phyloP scores from a whole-genome alignment of 2,329 filamentous ascomycete species.

The Bimuria novae-zelandiae region DNA sequence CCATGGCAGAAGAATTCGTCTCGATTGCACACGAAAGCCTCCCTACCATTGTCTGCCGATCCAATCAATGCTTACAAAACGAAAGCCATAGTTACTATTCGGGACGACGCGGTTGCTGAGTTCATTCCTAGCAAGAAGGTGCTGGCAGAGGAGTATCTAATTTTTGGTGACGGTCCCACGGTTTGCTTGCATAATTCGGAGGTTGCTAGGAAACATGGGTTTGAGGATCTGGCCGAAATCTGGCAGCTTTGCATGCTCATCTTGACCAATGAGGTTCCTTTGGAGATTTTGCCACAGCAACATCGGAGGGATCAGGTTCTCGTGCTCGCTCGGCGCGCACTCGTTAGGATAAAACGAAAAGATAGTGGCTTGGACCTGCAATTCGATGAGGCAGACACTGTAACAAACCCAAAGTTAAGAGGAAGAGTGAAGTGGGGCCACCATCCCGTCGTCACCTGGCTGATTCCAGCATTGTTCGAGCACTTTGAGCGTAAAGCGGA shows the following conservation, averaged over 20 bases:
- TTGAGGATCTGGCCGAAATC: constrained; percentile 73
- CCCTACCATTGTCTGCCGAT: constrained; percentile 41
- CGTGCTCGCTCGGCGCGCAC: constrained; percentile 68
- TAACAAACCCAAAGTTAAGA: constrained; percentile 46
- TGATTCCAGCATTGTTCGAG: constrained; percentile 62
- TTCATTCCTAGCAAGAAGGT: constrained; percentile 78
- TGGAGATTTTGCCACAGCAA: constrained; percentile 64
- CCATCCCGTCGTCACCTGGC: constrained; percentile 61
- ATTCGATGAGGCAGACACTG: constrained; percentile 50
- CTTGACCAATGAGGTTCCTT: constrained; percentile 74
- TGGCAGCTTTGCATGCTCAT: constrained; percentile 84
- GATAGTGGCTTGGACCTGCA: constrained; percentile 55
- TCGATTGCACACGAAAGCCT: constrained; percentile 61
- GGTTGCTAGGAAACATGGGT: constrained; percentile 73
- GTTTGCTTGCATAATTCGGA: constrained; percentile 83
- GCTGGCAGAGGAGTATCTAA: constrained; percentile 78
- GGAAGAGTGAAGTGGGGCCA: constrained; percentile 60
- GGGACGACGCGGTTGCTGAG: constrained; percentile 63
- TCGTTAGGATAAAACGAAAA: constrained; percentile 56
- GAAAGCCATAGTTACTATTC: constrained; percentile 74
- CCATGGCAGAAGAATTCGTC: constrained; percentile 57
- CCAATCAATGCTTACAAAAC: constrained; percentile 44
- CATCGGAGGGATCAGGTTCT: constrained; percentile 65
- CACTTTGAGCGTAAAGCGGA: constrained; percentile 66
- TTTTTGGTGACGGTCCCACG: constrained; percentile 80